Evolutionary conservation across 257 asterid species (phyloP), one percentile per base, ranked within the genome.

Genomic region (Linderniella brevidens): DNA sequence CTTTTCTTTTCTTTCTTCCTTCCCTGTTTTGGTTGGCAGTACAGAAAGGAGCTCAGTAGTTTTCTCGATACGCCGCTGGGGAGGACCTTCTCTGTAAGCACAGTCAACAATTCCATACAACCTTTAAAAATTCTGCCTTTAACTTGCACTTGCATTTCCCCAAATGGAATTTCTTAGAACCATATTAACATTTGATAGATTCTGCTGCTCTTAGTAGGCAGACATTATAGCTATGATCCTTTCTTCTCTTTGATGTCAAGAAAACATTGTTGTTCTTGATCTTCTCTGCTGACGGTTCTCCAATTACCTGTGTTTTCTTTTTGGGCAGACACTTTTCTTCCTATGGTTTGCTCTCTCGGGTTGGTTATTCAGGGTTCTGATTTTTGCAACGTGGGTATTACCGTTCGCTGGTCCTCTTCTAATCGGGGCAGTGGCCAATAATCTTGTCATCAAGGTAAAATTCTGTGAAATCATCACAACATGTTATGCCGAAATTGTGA

Each of bases 271-370:
- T n/a, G n/a, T n/a, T n/a, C n/a, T n/a, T n/a, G n/a, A n/a, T n/a
- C n/a, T n/a, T n/a, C n/a, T n/a, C n/a, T n/a, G n/a, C n/a, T n/a
- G n/a, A n/a, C n/a, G n/a, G n/a, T n/a, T n/a, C n/a, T n/a, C n/a
- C n/a, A n/a, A n/a, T n/a, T n/a, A n/a, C n/a, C n/a, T 57, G 41
- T 35, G 13, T 59, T 41, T 29, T 46, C 32, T 19, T 39, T 50
- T 17, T 54, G 15, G 68, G 80, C 87, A 90, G 98, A 81, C 98
- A 43, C 51, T 85, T 46, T 79, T 85, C 81, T 85, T 90, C 57
- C n/a, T 90, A 35, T 90, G 98, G 98, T 90, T 90, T 75, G 92
- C 92, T 58, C 76, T 90, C 45, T 90, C 98, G 0, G 98, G 98
- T 59, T 90, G 94, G 98, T 74, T 90, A 56, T 90, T 85, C 57